phyloP scores from a whole-genome alignment of 768 basidiomycete species.

The Auriscalpium orientale region DNA sequence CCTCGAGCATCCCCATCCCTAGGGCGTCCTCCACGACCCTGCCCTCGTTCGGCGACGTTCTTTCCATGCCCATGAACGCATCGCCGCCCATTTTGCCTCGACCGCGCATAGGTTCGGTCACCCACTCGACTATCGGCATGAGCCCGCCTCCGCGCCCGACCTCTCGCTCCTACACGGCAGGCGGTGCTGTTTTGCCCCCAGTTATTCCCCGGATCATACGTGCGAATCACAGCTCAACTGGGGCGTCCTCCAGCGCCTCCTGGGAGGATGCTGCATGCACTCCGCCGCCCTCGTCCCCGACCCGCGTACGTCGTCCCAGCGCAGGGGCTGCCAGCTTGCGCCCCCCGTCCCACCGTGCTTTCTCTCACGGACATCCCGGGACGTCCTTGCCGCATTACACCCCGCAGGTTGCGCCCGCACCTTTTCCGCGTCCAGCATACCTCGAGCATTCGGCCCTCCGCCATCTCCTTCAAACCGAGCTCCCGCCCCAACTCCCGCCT shows the following conservation, averaged over 20 bases:
- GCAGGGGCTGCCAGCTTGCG: constrained; percentile 19
- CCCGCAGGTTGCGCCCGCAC: constrained; percentile 24
- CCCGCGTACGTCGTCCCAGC: constrained; percentile 41
- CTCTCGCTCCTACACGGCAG: constrained; percentile 33
- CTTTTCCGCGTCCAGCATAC: constrained; percentile 65
- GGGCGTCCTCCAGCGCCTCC: constrained; percentile 13
- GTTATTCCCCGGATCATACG: constrained; percentile 69
- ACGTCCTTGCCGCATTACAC: constrained; percentile 21
- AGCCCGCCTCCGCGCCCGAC: constrained; percentile 36
- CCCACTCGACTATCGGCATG: constrained; percentile 44
- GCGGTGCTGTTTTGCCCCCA: constrained; percentile 36
- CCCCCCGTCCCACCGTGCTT: constrained; percentile 7
- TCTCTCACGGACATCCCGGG: constrained; percentile 21
- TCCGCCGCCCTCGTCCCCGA: constrained; percentile 36
- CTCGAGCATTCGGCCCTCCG: constrained; percentile 71
- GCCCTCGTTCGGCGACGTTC: constrained; percentile 57
- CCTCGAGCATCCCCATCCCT: constrained; percentile 65
- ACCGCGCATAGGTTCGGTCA: constrained; percentile 28
- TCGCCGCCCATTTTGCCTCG: constrained; percentile 6
- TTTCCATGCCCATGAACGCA: constrained; percentile 47
- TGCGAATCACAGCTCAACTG: constrained; percentile 34
- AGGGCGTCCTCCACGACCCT: constrained; percentile 35
- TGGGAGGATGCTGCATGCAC: constrained; percentile 37
- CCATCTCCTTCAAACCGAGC: constrained; percentile 54
- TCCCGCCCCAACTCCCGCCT: constrained; percentile 31